Evolutionary conservation across 768 basidiomycete genomes (phyloP), one percentile per base, ranked within the genome.

Genomic region (Pulveroboletus ravenelii): DNA sequence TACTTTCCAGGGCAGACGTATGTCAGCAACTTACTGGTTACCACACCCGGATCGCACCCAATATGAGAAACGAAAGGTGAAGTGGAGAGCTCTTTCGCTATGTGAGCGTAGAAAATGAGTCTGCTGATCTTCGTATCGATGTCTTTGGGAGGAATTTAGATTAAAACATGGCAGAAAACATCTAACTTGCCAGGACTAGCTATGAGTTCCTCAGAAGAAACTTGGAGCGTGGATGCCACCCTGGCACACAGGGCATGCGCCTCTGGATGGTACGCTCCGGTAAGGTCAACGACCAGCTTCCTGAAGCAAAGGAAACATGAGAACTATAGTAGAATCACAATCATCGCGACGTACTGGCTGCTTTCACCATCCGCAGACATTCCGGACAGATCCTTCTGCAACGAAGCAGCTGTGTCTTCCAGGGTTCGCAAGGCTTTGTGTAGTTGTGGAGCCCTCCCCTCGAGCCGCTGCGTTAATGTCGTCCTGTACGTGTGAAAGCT

Each of bases 401-500:
- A 70, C 12, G 72, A 68, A 39, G 70, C 61, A 13, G 85, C 82
- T 56, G 79, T 79, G 30, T 69, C 73, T 54, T 93, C 89, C 10
- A 90, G 68, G 3, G 70, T 73, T 8, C 64, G 67, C 51, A 92
- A 62, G 12, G 86, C 74, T 18, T 74, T 69, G 50, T 89, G 76
- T 25, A 91, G 67, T 38, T 80, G 65, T 1, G 79, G 72, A 10
- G 85, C 85, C 35, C 88, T 79, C 17, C 83, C 81, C 18, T 75
- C 57, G n/a, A 91, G 69, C 53, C 85, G 86, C 39, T 77, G 77
- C 48, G 75, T 80, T 32, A 93, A 61, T 3, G 77, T 66, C n/a
- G 68, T 56, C 55, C 79, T 81, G 61, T 88, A 90, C 58, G 74
- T 79, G 38, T 77, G 75, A 59, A 90, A 84, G 2, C 80, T 71